A percentile compares a stretch with the other conserved stretches of the same genome.
phyloP scores from a whole-genome alignment of 78 protist genomes.

The Paratrimastix pyriformis region DNA sequence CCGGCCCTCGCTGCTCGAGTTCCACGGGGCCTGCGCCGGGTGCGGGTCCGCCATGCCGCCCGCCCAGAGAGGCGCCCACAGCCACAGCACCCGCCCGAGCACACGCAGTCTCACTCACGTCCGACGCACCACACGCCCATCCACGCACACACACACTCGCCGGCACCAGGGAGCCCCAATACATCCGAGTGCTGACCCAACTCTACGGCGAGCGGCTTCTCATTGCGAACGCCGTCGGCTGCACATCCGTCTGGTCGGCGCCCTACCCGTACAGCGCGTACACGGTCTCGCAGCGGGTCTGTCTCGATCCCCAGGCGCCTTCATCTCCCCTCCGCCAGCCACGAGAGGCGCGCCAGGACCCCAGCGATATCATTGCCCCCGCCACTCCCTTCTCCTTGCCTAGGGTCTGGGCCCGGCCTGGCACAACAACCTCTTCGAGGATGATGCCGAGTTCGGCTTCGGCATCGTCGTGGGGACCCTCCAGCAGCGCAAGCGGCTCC shows the following conservation, averaged over 20 bases:
- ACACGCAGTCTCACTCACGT: too few species aligned
- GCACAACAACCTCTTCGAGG: slow-evolving; percentile 64
- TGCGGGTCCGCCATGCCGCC: too few species aligned
- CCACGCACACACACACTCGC: too few species aligned
- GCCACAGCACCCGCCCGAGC: too few species aligned
- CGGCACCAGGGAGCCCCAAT: slow-evolving; percentile 61
- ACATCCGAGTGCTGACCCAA: slow-evolving; percentile 51
- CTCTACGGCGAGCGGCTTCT: slow-evolving; percentile 53
- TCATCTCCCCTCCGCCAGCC: too few species aligned
- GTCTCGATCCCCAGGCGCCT: too few species aligned
- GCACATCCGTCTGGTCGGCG: slow-evolving; percentile 62
- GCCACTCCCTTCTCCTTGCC: slow-evolving; percentile 39
- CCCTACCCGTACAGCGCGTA: slow-evolving; percentile 40
- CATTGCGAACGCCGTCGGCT: slow-evolving; percentile 68
- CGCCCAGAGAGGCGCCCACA: too few species aligned
- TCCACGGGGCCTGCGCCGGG: slow-evolving; percentile 65
- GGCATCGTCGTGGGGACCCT: slow-evolving; percentile 41
- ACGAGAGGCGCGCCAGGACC: too few species aligned
- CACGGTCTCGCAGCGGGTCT: slow-evolving; percentile 30
- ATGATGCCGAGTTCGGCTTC: slow-evolving; percentile 60
- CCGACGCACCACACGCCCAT: too few species aligned
- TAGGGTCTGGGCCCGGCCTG: slow-evolving; percentile 72
- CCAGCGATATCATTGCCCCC: slow-evolving; percentile 12
- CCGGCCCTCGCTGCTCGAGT: slow-evolving; percentile 54
- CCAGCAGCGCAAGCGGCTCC: slow-evolving; percentile 16